phyloP scores from a whole-genome alignment of 371 early-diverging fungal genomes.

The Mucor plumbeus region DNA sequence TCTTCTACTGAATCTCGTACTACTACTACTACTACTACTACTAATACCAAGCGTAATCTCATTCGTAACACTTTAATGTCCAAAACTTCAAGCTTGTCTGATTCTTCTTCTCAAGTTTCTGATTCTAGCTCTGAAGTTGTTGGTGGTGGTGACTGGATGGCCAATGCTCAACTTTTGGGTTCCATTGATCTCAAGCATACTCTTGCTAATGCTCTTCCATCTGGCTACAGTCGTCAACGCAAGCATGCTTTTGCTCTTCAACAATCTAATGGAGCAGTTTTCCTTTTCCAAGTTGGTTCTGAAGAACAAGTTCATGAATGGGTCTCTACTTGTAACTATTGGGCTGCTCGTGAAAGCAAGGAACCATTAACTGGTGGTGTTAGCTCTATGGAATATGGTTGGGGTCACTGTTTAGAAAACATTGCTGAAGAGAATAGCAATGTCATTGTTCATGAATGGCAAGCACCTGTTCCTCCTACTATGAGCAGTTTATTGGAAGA shows the following conservation, averaged over 20 bases:
- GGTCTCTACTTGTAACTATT: slow-evolving; percentile 89
- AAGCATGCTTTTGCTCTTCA: slow-evolving; percentile 87
- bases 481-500: slow-evolving; percentile 44
- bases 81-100: slow-evolving; percentile 40
- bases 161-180: slow-evolving; percentile 47
- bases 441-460: slow-evolving; percentile 40
- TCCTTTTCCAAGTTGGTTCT: slow-evolving; percentile 81
- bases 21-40: neutral
- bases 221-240: slow-evolving; percentile 80
- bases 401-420: slow-evolving; percentile 68
- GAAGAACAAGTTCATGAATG: slow-evolving; percentile 78
- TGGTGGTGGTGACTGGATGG: slow-evolving; percentile 27
- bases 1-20: neutral
- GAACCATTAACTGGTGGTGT: slow-evolving; percentile 88
- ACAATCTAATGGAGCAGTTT: slow-evolving; percentile 79
- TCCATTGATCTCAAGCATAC: slow-evolving; percentile 79
- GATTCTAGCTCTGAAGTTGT: slow-evolving; percentile 8
- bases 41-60: slow-evolving; percentile 19
- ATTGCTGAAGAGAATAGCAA: neutral
- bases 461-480: slow-evolving; percentile 41
- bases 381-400: slow-evolving; percentile 91
- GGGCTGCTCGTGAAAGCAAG: slow-evolving; percentile 90
- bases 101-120: slow-evolving; percentile 32
- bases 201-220: slow-evolving; percentile 79
- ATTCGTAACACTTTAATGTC: slow-evolving; percentile 14